These are phyloP conservation scores for Sordariomycetes sp. DNA, from an alignment of 2,329 filamentous ascomycete genomes.

Conservation along the genomic window DNA sequence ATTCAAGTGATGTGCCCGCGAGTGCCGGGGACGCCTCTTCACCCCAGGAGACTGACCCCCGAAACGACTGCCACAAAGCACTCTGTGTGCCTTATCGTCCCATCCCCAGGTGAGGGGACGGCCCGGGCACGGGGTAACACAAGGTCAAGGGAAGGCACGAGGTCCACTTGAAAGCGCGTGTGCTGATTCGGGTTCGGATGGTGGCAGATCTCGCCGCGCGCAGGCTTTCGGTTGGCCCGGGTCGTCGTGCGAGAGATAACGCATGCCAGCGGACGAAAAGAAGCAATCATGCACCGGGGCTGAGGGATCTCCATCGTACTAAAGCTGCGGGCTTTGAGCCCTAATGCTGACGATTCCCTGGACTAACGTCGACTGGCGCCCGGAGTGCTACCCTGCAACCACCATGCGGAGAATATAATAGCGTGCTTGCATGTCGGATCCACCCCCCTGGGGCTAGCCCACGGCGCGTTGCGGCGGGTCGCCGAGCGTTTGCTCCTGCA, in stretches of 20 bases:
- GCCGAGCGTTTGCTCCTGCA: too few species aligned
- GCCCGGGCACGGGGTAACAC: background rate
- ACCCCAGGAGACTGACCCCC: background rate
- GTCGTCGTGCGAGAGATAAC: background rate
- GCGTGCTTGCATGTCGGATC: too few species aligned
- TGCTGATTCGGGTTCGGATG: background rate
- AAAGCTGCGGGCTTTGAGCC: too few species aligned
- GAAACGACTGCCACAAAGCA: background rate
- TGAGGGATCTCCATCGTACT: too few species aligned
- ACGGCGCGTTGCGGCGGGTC: too few species aligned
- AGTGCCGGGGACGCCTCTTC: background rate
- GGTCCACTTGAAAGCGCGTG: background rate
- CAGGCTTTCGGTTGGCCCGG: background rate
- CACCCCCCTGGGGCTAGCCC: too few species aligned
- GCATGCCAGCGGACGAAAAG: background rate
- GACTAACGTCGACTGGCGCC: too few species aligned
- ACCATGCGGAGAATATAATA: too few species aligned
- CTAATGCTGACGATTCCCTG: too few species aligned
- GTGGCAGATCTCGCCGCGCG: background rate
- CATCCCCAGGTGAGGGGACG: background rate
- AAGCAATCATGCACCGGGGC: too few species aligned
- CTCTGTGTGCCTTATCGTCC: background rate
- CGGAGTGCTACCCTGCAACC: too few species aligned
- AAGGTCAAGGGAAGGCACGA: background rate
- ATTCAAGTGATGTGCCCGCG: background rate